A percentile compares a stretch with the other conserved stretches of the same genome.
Conservation (phyloP, 2,329 filamentous ascomycete species). For the Aspergillus intermedius region DNA sequence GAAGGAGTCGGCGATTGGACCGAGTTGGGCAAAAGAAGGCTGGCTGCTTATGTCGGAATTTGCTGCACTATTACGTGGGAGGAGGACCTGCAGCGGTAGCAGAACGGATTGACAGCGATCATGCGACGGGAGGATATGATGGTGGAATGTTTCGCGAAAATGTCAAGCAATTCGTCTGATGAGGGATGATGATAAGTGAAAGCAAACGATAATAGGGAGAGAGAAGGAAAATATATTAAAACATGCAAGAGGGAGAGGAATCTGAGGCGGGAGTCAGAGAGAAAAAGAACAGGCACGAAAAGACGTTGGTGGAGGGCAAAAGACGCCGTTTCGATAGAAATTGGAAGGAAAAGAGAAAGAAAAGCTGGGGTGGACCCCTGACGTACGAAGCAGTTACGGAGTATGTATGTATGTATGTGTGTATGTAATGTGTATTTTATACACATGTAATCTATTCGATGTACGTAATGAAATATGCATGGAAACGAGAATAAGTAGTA, state of each 20-base stretch:
- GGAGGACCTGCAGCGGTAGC: conserved; percentile 21
- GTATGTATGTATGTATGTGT: conserved; percentile 4
- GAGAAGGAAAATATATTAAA: not conserved
- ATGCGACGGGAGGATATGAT: not conserved
- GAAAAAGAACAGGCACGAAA: conserved; percentile 1
- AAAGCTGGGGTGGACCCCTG: not conserved
- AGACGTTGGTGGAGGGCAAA: not conserved
- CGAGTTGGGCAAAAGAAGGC: conserved; percentile 13
- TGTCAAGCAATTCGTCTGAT: not conserved
- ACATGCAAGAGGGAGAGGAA: not conserved
- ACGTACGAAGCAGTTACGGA: no score
- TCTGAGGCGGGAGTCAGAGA: not conserved
- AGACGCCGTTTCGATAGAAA: not conserved
- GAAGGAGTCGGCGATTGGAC: conserved; percentile 25
- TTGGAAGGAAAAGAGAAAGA: not conserved
- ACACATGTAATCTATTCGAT: no score
- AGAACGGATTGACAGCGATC: not conserved
- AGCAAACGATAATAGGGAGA: not conserved
- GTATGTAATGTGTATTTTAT: not conserved
- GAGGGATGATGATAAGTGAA: not conserved
- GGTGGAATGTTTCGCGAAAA: not conserved
- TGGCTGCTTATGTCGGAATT: conserved; percentile 22
- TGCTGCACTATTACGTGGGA: conserved; percentile 32
- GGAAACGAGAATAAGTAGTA: not conserved
- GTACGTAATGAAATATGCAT: not conserved